Base-by-base conservation (phyloP, 495 filamentous ascomycete genomes). In the Daldinia loculata region DNA sequence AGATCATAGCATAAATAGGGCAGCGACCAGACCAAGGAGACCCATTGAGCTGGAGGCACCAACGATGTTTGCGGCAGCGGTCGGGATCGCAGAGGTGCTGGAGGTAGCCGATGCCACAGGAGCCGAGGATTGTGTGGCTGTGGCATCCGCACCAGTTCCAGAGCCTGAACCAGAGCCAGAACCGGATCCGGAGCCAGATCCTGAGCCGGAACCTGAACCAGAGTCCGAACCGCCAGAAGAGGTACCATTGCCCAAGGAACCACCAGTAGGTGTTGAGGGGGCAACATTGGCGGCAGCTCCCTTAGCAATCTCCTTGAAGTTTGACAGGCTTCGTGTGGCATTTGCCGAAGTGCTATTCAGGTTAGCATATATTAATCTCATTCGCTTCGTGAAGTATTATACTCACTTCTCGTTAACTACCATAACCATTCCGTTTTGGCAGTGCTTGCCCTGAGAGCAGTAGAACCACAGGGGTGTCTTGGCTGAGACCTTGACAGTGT, bases 391-490 rank as follows among this genome's bases (percentile, higher is more conserved):
- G 45, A 27, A 2, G 3, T 45, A 39, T 5, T 26, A 9, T 30
- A 81, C 88, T 79, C 78, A 91, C 89, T 86, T 81, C 67, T 85
- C 84, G 77, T 93, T 92, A 60, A 92, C 86, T 7, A 91, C 90
- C 79, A 89, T 87, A 30, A 83, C 83, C 90, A 93, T 92, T 14
- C 90, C 89, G 30, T 71, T 78, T 79, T 91, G 85, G 76, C 90
- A 93, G 79, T 93, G 91, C 56, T 79, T 83, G 62, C 73, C 83
- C 72, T 87, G 84, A 19, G 85, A 85, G 80, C 90, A 92, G 78
- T 91, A 93, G 59, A 88, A 78, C 89, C 89, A 92, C 55, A 91
- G 79, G 0, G 90, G 89, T 15, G 82, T 85, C 43, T 85, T 91
- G 77, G 85, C 82, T 0, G 66, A 32, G 65, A 92, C 79, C 66